A percentile compares a stretch with the other conserved stretches of the same genome.
These are phyloP conservation scores for Leccinellum albellum DNA, from an alignment of 768 basidiomycete genomes.

Conservation along the genomic window DNA sequence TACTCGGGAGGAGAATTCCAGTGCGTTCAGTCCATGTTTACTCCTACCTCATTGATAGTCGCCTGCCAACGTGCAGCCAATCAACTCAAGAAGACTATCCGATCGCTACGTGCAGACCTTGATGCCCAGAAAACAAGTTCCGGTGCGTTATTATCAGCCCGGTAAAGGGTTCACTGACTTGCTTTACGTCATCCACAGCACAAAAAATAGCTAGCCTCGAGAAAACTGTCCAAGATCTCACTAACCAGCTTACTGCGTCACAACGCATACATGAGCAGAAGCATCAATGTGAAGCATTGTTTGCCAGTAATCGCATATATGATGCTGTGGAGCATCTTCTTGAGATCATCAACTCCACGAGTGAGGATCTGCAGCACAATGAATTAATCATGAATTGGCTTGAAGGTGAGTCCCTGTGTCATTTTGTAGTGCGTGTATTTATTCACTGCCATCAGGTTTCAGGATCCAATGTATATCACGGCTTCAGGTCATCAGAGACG, in stretches of 20 bases:
- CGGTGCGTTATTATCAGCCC: background rate
- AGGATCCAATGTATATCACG: background rate
- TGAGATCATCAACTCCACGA: background rate
- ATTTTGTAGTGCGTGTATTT: background rate
- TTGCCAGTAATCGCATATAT: background rate
- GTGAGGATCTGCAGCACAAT: background rate
- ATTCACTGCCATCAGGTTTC: background rate
- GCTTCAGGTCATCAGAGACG: background rate
- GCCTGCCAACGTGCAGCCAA: background rate
- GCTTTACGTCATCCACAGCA: background rate
- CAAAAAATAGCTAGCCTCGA: background rate
- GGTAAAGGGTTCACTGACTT: background rate
- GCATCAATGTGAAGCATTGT: background rate
- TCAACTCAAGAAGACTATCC: background rate
- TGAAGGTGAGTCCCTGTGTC: background rate
- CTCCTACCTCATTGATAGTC: background rate
- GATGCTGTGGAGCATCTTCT: background rate
- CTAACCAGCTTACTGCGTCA: background rate
- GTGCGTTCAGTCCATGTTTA: background rate
- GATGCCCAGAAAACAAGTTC: background rate
- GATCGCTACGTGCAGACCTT: background rate
- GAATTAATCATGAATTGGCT: background rate
- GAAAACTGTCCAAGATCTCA: background rate
- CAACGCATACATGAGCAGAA: background rate
- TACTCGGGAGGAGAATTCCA: background rate